Base-by-base conservation (phyloP, 164 flowering plant genomes). In the Vitis rupestris region DNA sequence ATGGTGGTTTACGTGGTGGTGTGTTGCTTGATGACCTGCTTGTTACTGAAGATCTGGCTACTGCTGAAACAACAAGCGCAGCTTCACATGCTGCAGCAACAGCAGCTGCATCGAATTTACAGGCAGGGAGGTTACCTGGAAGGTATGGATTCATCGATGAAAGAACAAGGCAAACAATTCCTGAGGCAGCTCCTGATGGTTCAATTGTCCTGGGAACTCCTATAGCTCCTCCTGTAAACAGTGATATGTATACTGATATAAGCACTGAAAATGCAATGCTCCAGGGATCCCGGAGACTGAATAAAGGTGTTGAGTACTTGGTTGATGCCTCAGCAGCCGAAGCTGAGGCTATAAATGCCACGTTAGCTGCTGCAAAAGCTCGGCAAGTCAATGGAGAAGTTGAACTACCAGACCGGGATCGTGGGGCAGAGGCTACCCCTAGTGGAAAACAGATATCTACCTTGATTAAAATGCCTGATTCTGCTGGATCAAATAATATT, bases 1-100 rank as follows among this genome's bases (percentile, higher is more conserved):
- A 93, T 83, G 99, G 99, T 62, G 99, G 99, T 75, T 79, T 96
- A 72, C 99, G 99, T 86, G 99, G 99, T 74, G 99, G 99, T 59
- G 97, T 92, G 63, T 82, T 96, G 80, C 89, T 96, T 50, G 99
- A 96, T 80, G 98, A 96, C 75, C 79, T 93, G 66, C 94, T 96
- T 71, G 95, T 89, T 61, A 97, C 98, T 74, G 98, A 96, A 85
- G 99, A 96, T 74, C 80, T 88, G 53, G 95, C 97, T 72, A 97
- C 98, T 70, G 91, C 98, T 68, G 99, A 96, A 77, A 96, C 97
- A 23, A 92, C 97, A 56, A 75, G 79, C 82, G 97, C 97, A 63
- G 97, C 98, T 72, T 93, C 98, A 76, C 93, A 85, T 82, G 99
- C 99, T 49, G 98, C 99, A 4, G 97, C 99, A 29, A 92, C 88